Evolutionary conservation across 768 basidiomycete genomes (phyloP).

Genomic region (Daedaleopsis sinensis): DNA sequence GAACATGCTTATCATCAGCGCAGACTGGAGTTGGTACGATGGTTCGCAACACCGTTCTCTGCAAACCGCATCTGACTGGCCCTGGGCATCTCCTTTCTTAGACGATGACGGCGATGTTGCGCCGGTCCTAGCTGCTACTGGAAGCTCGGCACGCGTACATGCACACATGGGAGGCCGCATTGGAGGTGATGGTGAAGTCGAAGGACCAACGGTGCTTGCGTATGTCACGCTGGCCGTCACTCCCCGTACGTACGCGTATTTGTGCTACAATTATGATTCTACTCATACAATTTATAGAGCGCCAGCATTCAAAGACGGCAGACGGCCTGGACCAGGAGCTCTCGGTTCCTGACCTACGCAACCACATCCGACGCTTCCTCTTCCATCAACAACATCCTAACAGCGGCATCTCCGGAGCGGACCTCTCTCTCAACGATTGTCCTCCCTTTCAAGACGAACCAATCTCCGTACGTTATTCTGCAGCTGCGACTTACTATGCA

Average conservation of each 20-base stretch:
- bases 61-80: no score
- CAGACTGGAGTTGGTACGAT: slow-evolving; percentile 5
- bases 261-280: no score
- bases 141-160: background rate
- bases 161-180: no score
- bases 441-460: background rate
- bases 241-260: background rate
- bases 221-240: background rate
- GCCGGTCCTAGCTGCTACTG: slow-evolving; percentile 16
- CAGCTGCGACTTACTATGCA: slow-evolving; percentile 25
- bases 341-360: no score
- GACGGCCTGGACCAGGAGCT: no score
- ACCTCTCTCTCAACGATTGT: slow-evolving; percentile 1
- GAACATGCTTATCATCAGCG: background rate
- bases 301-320: no score
- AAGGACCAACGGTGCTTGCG: background rate
- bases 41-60: slow-evolving; percentile 13
- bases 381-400: no score
- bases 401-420: background rate
- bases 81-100: no score
- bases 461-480: slow-evolving; percentile 23
- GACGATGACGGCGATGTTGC: background rate
- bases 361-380: no score
- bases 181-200: background rate
- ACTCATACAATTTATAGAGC: background rate